phyloP scores from a whole-genome alignment of 1,284 basidiomycete genomes.

The Schizopora paradoxa region DNA sequence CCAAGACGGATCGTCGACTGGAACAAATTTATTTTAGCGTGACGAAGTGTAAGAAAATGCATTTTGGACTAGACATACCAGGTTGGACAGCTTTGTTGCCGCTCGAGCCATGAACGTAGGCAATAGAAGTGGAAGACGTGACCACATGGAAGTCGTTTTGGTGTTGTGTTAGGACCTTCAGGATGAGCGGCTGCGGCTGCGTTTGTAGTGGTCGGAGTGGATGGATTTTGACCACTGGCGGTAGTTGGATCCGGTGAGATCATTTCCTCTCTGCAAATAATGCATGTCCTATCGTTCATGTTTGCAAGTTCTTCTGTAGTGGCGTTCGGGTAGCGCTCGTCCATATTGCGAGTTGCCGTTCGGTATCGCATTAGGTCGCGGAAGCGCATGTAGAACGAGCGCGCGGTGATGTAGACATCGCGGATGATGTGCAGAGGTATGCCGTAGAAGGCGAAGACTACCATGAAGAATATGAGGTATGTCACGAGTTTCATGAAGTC shows the following conservation, averaged over 20 bases:
- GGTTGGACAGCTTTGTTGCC: conserved; percentile 94
- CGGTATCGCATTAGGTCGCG: conserved; percentile 89
- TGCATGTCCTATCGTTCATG: conserved; percentile 89
- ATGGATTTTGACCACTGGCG: conserved; percentile 4
- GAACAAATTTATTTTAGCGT: conserved; percentile 19
- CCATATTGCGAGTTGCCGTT: conserved; percentile 95
- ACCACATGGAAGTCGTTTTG: conserved; percentile 93
- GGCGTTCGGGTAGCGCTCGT: conserved; percentile 93
- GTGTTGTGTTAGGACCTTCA: conserved; percentile 88
- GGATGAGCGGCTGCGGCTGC: background rate
- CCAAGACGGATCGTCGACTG: conserved; percentile 80
- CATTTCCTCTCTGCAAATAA: conserved; percentile 99
- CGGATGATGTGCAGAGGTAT: conserved; percentile 94
- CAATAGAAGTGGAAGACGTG: conserved; percentile 99
- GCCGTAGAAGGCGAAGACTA: conserved; percentile 93
- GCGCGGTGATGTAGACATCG: conserved; percentile 92
- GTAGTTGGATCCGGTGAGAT: conserved; percentile 32
- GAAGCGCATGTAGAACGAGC: conserved; percentile 84
- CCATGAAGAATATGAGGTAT: conserved; percentile 88
- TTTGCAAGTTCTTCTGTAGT: conserved; percentile 76
- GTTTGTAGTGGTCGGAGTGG: background rate
- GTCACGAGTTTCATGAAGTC: conserved; percentile 92
- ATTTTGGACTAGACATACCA: conserved; percentile 57
- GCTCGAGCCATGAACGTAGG: conserved; percentile 93
- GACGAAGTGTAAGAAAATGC: conserved; percentile 16